phyloP scores from a whole-genome alignment of 192 early-diverging fungal genomes.

The Linnemannia hyalina region DNA sequence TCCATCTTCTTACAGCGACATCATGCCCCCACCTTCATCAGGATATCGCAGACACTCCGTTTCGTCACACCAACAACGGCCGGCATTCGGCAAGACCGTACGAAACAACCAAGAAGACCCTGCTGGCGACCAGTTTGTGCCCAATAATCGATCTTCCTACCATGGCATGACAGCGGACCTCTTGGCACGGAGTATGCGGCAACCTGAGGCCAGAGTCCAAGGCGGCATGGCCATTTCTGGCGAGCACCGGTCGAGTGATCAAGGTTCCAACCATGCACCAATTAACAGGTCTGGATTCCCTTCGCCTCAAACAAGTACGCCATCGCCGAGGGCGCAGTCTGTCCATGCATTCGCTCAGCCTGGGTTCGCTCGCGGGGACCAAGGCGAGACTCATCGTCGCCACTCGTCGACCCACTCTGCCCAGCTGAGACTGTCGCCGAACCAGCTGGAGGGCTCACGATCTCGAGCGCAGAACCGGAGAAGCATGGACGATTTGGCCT shows the following conservation, averaged over 20 bases:
- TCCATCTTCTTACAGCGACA: constrained; percentile 15
- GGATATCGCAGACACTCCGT: constrained; percentile 39
- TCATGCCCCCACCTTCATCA: constrained; percentile 52
- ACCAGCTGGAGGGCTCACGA: constrained; percentile 23
- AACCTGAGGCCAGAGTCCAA: constrained; percentile 19
- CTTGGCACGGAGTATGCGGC: constrained; percentile 20
- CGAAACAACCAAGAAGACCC: constrained; percentile 37
- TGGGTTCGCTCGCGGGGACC: constrained; percentile 28
- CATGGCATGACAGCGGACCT: constrained; percentile 37
- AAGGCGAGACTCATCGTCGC: constrained; percentile 14
- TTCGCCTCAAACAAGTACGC: constrained; percentile 38
- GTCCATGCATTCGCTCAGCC: constrained; percentile 23
- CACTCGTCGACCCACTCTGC: constrained; percentile 23
- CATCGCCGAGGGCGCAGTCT: constrained; percentile 28
- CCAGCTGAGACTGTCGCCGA: constrained; percentile 35
- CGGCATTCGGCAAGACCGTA: constrained; percentile 3
- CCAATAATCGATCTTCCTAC: constrained; percentile 22
- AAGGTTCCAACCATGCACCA: neutral
- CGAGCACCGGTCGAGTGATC: constrained; percentile 14
- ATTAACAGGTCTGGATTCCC: constrained; percentile 42
- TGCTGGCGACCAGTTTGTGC: constrained; percentile 49
- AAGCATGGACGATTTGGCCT: constrained; percentile 34
- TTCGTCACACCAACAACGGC: constrained; percentile 35
- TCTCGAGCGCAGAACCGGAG: constrained; percentile 19
- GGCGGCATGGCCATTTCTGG: constrained; percentile 18